These are phyloP conservation scores for Akanthomyces lecanii DNA, from an alignment of 2,329 filamentous ascomycete genomes.

Conservation along the genomic window DNA sequence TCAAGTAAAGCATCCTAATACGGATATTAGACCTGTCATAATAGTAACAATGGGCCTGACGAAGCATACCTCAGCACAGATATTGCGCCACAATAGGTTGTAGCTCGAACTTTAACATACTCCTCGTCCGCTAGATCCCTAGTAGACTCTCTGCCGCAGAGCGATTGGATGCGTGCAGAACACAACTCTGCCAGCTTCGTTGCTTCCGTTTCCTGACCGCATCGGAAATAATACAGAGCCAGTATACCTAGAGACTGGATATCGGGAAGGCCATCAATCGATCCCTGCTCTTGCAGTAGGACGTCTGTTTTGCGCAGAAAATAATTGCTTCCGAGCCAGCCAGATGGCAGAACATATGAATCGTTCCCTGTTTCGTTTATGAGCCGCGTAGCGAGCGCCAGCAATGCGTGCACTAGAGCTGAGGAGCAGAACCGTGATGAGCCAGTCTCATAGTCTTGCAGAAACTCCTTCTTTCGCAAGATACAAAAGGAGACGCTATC, in stretches of 20 bases:
- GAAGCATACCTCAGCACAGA: slow-evolving; percentile 14
- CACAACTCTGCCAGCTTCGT: slow-evolving; percentile 13
- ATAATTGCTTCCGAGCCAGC: slow-evolving; percentile 10
- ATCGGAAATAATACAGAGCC: slow-evolving; percentile 14
- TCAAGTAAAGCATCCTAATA: neutral
- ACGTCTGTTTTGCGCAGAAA: slow-evolving; percentile 9
- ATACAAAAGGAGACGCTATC: slow-evolving; percentile 20
- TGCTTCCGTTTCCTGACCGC: slow-evolving; percentile 14
- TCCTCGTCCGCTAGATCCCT: neutral
- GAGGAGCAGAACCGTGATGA: slow-evolving; percentile 16
- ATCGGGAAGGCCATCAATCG: slow-evolving; percentile 5
- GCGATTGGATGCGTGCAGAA: too few species aligned
- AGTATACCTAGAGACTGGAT: slow-evolving; percentile 19
- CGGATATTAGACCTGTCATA: neutral
- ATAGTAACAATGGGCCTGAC: too few species aligned
- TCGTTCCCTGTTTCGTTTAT: slow-evolving; percentile 8
- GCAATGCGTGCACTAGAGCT: slow-evolving; percentile 17
- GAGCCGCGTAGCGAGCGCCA: slow-evolving; percentile 13
- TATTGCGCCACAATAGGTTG: slow-evolving; percentile 18
- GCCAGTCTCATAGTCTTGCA: slow-evolving; percentile 21
- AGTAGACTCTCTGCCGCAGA: neutral
- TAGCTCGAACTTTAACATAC: slow-evolving; percentile 7
- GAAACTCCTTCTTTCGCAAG: slow-evolving; percentile 25
- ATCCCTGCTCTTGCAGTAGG: neutral
- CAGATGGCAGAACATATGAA: neutral